Evolutionary conservation across 352 stramenopile genomes (phyloP).

Genomic region (Blastocystis sp.): DNA sequence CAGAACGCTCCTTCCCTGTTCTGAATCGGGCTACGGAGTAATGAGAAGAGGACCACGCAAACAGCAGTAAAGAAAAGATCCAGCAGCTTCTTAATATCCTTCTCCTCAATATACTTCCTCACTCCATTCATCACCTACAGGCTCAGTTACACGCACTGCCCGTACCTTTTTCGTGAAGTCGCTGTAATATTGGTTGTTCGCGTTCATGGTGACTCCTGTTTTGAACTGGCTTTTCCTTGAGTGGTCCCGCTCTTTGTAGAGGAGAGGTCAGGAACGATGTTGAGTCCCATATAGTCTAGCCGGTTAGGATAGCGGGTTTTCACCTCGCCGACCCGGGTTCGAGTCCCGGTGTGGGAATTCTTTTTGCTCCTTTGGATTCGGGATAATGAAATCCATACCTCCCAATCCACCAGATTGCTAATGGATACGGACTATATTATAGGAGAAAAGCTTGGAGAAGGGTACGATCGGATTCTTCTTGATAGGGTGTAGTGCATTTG

Average conservation of each 20-base stretch:
- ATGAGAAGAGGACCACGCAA: neutral
- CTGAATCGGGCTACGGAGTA: slow-evolving; percentile 10
- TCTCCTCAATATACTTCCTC: neutral
- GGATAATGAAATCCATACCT: neutral
- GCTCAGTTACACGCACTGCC: neutral
- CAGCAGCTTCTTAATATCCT: neutral
- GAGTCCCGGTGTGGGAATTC: slow-evolving; percentile 46
- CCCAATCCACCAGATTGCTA: no score
- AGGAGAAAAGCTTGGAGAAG: neutral
- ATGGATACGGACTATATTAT: neutral
- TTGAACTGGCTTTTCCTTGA: neutral
- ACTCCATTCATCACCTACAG: neutral
- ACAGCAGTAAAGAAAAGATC: slow-evolving; percentile 29
- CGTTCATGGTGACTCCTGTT: slow-evolving; percentile 1
- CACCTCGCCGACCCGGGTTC: slow-evolving; percentile 60
- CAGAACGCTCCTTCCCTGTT: slow-evolving; percentile 9
- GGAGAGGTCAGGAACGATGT: neutral
- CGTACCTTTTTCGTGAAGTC: slow-evolving; percentile 13
- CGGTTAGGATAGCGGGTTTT: slow-evolving; percentile 64
- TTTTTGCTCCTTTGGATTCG: neutral
- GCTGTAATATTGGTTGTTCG: slow-evolving; percentile 19
- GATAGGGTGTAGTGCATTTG: neutral
- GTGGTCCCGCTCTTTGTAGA: neutral
- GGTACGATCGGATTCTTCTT: neutral
- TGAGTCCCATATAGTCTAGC: slow-evolving; percentile 57